Percentiles rank a stretch among this genome's conserved stretches.
Conservation (phyloP, 169 alveolate species). For the Eimeria necatrix region DNA sequence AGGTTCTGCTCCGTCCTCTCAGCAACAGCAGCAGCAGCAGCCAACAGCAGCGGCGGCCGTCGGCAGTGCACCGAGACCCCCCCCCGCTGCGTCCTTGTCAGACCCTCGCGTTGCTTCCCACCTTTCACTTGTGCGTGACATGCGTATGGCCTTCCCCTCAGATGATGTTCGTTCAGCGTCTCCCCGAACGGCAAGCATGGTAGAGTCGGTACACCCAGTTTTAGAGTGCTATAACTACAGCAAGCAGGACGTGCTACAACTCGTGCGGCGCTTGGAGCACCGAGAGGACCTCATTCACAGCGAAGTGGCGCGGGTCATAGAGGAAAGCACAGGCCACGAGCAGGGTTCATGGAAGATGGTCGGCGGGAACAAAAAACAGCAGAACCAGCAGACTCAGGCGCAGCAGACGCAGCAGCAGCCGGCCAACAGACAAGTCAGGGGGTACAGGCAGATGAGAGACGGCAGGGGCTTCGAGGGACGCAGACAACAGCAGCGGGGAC, state of each 20-base stretch:
- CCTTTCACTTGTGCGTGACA: constrained; percentile 39
- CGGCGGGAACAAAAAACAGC: constrained; percentile 51
- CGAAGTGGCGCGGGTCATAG: constrained; percentile 74
- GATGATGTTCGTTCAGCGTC: constrained; percentile 68
- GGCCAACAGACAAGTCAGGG: not conserved
- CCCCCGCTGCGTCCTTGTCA: constrained; percentile 67
- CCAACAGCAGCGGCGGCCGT: constrained; percentile 25
- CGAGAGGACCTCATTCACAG: constrained; percentile 61
- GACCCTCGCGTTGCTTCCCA: constrained; percentile 62
- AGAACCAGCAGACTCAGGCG: constrained; percentile 49
- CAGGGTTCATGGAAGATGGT: constrained; percentile 81
- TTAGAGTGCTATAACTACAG: constrained; percentile 77
- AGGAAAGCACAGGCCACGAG: constrained; percentile 75
- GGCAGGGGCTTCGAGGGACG: constrained; percentile 29
- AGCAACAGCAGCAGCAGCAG: constrained; percentile 57
- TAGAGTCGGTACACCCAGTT: constrained; percentile 76
- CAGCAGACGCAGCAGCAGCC: not conserved
- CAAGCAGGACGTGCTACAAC: constrained; percentile 62
- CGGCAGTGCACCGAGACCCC: not conserved
- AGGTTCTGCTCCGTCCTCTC: not conserved
- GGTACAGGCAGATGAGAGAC: not conserved
- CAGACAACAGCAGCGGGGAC: constrained; percentile 21
- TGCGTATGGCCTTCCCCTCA: constrained; percentile 42
- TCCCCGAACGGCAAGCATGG: constrained; percentile 68
- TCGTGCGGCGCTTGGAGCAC: constrained; percentile 69